Evolutionary conservation across 2,329 filamentous ascomycete genomes (phyloP).

Genomic region (Geosmithia putterillii): DNA sequence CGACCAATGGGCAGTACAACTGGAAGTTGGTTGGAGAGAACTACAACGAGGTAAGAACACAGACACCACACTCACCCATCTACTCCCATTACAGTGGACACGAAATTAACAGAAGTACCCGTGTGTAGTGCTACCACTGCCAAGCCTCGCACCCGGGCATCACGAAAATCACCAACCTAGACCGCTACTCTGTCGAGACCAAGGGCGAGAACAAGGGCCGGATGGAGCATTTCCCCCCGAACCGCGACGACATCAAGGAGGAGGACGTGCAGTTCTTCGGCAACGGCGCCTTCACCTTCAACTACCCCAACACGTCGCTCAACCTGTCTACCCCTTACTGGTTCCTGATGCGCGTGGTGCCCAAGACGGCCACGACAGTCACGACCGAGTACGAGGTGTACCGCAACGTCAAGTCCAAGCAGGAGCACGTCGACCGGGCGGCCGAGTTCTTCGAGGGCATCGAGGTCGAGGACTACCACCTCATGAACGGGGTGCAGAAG

Average conservation of each 20-base stretch:
- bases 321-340: constrained; percentile 15
- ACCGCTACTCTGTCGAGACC: constrained; percentile 39
- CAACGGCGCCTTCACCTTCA: constrained; percentile 32
- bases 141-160: constrained; percentile 46
- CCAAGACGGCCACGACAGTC: not conserved
- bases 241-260: constrained; percentile 16
- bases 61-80: too few relatives aligned
- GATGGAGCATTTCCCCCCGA: constrained; percentile 37
- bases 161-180: constrained; percentile 39
- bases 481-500: constrained; percentile 33
- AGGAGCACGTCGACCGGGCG: constrained; percentile 31
- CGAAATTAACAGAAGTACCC: not conserved
- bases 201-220: constrained; percentile 21
- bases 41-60: constrained; percentile 38
- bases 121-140: constrained; percentile 44
- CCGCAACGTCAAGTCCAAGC: constrained; percentile 30
- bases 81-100: not conserved
- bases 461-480: constrained; percentile 36
- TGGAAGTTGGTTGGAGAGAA: constrained; percentile 51
- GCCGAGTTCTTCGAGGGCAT: constrained; percentile 37
- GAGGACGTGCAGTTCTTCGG: constrained; percentile 11
- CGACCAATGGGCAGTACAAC: constrained; percentile 43
- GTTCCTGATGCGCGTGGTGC: constrained; percentile 4
- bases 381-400: constrained; percentile 25
- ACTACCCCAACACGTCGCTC: constrained; percentile 35